Percentiles rank a stretch among this genome's conserved stretches.
phyloP scores from a whole-genome alignment of 768 basidiomycete species.

The Calocera cornea region DNA sequence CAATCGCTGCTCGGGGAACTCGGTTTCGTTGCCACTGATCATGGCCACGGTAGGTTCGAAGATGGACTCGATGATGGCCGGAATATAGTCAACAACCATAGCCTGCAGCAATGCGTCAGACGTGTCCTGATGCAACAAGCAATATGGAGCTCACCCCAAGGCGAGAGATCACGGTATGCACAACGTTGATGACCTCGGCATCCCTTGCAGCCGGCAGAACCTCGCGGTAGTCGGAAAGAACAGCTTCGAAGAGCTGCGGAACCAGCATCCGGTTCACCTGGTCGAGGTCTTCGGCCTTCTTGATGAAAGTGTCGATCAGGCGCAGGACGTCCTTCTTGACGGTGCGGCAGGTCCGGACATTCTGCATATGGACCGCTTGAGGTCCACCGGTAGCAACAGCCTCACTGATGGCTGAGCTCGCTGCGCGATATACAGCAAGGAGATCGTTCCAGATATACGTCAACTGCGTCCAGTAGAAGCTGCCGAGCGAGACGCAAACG shows the following conservation, averaged over 20 bases:
- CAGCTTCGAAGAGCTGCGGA: constrained; percentile 88
- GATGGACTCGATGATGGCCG: constrained; percentile 87
- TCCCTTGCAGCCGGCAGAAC: constrained; percentile 90
- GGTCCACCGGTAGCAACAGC: constrained; percentile 75
- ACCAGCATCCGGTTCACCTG: constrained; percentile 84
- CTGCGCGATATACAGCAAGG: constrained; percentile 94
- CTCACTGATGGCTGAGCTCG: constrained; percentile 90
- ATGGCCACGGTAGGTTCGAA: constrained; percentile 94
- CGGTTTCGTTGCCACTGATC: constrained; percentile 99
- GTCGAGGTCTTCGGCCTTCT: constrained; percentile 92
- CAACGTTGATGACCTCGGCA: constrained; percentile 92
- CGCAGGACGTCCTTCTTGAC: constrained; percentile 98
- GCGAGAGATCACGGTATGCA: constrained; percentile 82
- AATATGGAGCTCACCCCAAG: constrained; percentile 54
- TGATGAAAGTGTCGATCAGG: constrained; percentile 94
- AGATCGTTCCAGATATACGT: constrained; percentile 94
- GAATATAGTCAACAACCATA: constrained; percentile 83
- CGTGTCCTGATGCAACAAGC: not conserved
- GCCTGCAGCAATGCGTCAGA: constrained; percentile 34
- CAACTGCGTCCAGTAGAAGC: constrained; percentile 94
- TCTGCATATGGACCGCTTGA: constrained; percentile 92
- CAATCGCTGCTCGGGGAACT: constrained; percentile 92
- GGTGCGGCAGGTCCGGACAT: constrained; percentile 83
- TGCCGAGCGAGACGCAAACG: constrained; percentile 91
- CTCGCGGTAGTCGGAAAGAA: constrained; percentile 91